Evolutionary conservation across 306 rosid genomes (phyloP), one percentile per base, ranked within the genome.

Genomic region (Ammopiptanthus mongolicus): DNA sequence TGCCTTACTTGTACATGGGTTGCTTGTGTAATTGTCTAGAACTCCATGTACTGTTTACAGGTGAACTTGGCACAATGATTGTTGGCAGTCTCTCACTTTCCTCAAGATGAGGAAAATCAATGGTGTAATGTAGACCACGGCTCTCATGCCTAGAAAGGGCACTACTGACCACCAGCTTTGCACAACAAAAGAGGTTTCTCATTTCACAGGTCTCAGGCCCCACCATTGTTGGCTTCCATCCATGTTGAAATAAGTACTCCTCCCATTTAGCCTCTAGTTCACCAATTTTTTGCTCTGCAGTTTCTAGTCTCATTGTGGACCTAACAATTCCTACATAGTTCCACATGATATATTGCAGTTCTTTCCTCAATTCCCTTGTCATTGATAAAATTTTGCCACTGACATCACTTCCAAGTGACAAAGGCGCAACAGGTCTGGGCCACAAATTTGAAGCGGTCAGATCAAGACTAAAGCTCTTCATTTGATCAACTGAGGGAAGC

Each of bases 71-170:
- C 69, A 85, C 81, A 67, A 95, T 95, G 31, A 95, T 84, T 23
- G 98, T 95, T 59, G 98, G 98, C n/a, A 91, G 86, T 82, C 98
- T 86, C 87, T 82, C 83, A 63, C 97, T 91, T 76, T 95, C 98
- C 76, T 87, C 93, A 1, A 90, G 85, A 79, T 88, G 56, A 9
- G 98, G 98, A 87, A 95, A 95, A 80, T 95, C 98, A 36, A 83
- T 60, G 0, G 96, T 91, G 80, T 90, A 95, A 84, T 95, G 98
- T 17, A 95, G 87, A 23, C 98, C 98, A 3, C 97, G 91, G 78
- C 98, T 95, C 78, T 95, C 98, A 9, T 84, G 98, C 80, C 98
- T 69, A 3, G 97, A 83, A 34, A 95, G 96, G 21, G 98, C 98
- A 25, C 98, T 91, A 83, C 96, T 86, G 22, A 95, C 83, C 11